phyloP scores from a whole-genome alignment of 345 rosid genomes.

The Corchorus olitorius region DNA sequence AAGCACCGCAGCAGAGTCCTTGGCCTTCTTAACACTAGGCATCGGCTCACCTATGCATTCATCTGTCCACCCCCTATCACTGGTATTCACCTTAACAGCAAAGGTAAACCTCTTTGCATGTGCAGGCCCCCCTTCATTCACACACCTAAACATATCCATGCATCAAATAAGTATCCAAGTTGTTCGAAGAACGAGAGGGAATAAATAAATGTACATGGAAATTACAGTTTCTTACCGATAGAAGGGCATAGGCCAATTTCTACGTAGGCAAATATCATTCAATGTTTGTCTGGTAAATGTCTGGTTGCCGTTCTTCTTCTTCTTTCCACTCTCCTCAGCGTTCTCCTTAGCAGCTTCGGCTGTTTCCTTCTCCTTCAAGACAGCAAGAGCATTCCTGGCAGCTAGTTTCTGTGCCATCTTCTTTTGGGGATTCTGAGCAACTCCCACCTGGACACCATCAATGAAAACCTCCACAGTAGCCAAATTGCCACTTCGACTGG shows the following conservation, averaged over 20 bases:
- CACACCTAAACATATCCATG: constrained; percentile 55
- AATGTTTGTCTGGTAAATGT: constrained; percentile 92
- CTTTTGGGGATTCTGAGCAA: constrained; percentile 95
- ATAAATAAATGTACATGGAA: neutral
- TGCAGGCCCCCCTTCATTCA: constrained; percentile 94
- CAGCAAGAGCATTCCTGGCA: constrained; percentile 88
- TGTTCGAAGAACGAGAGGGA: neutral
- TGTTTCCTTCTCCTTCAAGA: constrained; percentile 79
- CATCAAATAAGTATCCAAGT: constrained; percentile 1
- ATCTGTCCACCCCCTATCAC: constrained; percentile 86
- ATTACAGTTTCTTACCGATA: constrained; percentile 58
- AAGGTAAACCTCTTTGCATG: constrained; percentile 93
- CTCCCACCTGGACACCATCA: constrained; percentile 87
- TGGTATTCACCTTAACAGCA: constrained; percentile 81
- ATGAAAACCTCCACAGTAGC: constrained; percentile 96
- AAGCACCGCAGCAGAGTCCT: constrained; percentile 92
- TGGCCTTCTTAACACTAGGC: constrained; percentile 99
- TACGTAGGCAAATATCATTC: constrained; percentile 90
- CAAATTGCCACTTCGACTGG: constrained; percentile 78
- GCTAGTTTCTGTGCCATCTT: constrained; percentile 99
- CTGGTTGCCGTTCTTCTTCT: constrained; percentile 78
- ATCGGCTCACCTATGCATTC: constrained; percentile 96
- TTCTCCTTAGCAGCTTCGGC: constrained; percentile 60
- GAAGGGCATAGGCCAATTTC: constrained; percentile 96
- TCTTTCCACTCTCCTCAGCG: constrained; percentile 49